phyloP scores from a whole-genome alignment of 2,329 filamentous ascomycete species.

The Didymella lethalis region DNA sequence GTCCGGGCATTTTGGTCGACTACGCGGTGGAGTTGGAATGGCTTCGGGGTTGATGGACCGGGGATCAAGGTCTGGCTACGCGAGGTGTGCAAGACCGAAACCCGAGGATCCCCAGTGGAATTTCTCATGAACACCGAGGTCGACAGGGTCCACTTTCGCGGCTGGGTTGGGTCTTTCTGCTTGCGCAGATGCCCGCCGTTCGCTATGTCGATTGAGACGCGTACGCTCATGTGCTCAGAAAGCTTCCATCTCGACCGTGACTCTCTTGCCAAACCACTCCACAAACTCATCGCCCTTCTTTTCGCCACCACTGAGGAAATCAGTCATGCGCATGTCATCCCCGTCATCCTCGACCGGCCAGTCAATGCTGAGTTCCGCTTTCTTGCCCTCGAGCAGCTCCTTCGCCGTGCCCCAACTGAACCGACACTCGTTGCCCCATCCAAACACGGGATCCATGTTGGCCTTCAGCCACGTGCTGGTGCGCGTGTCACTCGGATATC shows the following conservation, averaged over 20 bases:
- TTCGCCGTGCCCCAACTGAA: slow-evolving; percentile 97
- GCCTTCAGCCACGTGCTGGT: slow-evolving; percentile 81
- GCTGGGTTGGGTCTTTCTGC: not conserved
- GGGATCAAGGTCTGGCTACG: slow-evolving; percentile 16
- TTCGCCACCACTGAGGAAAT: slow-evolving; percentile 69
- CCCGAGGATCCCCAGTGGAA: slow-evolving; percentile 8
- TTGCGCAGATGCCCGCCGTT: not conserved
- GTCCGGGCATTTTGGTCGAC: slow-evolving; percentile 2
- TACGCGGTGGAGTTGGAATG: slow-evolving; percentile 15
- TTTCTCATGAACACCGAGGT: slow-evolving; percentile 9
- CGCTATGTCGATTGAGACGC: not conserved
- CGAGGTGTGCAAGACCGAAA: slow-evolving; percentile 20
- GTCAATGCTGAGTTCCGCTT: slow-evolving; percentile 73
- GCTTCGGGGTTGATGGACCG: slow-evolving; percentile 19
- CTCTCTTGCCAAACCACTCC: slow-evolving; percentile 82
- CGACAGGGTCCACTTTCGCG: not conserved
- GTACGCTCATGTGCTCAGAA: slow-evolving; percentile 59
- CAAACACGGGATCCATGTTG: slow-evolving; percentile 93
- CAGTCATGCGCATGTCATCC: slow-evolving; percentile 72
- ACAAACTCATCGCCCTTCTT: slow-evolving; percentile 71
- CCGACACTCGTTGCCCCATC: slow-evolving; percentile 90
- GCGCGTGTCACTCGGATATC: slow-evolving; percentile 87
- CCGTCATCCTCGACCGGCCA: slow-evolving; percentile 84
- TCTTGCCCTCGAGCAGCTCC: slow-evolving; percentile 85
- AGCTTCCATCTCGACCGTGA: slow-evolving; percentile 73